Conservation (phyloP, 129 eudicot genomes). For the Escallonia herrerae region DNA sequence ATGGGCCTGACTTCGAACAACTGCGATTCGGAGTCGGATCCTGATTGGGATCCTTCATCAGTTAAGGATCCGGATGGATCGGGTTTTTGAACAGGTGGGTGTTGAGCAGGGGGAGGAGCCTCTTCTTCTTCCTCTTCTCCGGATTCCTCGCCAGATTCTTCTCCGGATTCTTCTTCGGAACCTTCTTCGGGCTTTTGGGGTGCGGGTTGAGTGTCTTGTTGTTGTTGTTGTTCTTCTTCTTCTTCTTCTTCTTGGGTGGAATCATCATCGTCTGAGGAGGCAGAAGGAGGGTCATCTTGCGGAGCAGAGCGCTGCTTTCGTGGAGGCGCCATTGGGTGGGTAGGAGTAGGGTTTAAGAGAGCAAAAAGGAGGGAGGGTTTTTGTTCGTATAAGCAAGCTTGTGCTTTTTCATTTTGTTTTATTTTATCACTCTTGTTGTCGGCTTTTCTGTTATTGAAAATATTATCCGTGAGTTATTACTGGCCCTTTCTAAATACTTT, state of each 20-base stretch:
- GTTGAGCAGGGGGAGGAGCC: neutral
- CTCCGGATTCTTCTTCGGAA: neutral
- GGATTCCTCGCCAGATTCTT: constrained; percentile 4
- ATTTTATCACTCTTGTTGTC: too few relatives aligned
- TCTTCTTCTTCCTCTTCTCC: constrained; percentile 10
- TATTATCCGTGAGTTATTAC: too few relatives aligned
- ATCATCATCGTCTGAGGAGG: neutral
- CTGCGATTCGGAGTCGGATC: neutral
- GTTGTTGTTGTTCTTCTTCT: too few relatives aligned
- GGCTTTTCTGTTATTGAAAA: too few relatives aligned
- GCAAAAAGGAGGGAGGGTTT: neutral
- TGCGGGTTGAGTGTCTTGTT: neutral
- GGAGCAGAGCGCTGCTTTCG: neutral
- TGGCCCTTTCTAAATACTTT: too few relatives aligned
- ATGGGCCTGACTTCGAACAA: too few relatives aligned
- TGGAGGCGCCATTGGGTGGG: constrained; percentile 8
- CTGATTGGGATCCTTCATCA: neutral
- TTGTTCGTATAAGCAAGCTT: neutral
- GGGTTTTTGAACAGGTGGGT: neutral
- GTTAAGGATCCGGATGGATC: neutral
- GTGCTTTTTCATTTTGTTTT: too few relatives aligned
- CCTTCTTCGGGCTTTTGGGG: constrained; percentile 1
- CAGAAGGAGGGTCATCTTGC: constrained; percentile 5
- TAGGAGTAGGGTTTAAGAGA: neutral
- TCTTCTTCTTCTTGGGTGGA: constrained; percentile 8